A percentile compares a stretch with the other conserved stretches of the same genome.
Conservation (phyloP, 257 asterid genomes). For the Scutellaria minor region DNA sequence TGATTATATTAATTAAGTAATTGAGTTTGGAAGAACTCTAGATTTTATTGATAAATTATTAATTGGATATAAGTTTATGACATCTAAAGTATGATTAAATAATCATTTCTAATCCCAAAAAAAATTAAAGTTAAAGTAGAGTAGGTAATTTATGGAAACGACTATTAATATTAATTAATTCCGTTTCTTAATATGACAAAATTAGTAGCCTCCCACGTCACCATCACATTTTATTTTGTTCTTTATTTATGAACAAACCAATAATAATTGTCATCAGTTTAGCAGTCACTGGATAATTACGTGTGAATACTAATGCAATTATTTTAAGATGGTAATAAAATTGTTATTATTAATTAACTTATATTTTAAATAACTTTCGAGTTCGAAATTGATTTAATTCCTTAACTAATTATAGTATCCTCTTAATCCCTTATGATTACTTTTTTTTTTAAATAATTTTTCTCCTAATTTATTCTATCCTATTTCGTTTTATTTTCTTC, state of each 20-base stretch:
- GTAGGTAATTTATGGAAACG: conserved; percentile 26
- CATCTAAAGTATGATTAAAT: too few species aligned
- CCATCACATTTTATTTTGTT: conserved; percentile 16
- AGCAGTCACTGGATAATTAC: too few species aligned
- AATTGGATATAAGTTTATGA: too few species aligned
- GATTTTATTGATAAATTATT: too few species aligned
- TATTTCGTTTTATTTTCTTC: not conserved
- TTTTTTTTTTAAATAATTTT: too few species aligned
- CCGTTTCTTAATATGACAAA: conserved; percentile 22
- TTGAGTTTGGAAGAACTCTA: too few species aligned
- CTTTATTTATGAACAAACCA: not conserved
- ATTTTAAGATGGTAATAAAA: not conserved
- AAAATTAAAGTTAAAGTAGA: not conserved
- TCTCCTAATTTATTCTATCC: not conserved
- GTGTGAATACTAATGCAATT: too few species aligned
- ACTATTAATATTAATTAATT: conserved; percentile 18
- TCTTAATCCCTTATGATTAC: too few species aligned
- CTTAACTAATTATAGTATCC: too few species aligned
- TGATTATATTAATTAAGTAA: too few species aligned
- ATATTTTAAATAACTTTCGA: not conserved
- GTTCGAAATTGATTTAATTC: not conserved
- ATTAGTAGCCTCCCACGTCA: conserved; percentile 28
- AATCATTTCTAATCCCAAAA: not conserved
- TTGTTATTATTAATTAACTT: too few species aligned
- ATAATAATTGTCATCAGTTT: too few species aligned